Evolutionary conservation across 352 stramenopile genomes (phyloP).

Genomic region (Phytopythium cucurbitacearum): DNA sequence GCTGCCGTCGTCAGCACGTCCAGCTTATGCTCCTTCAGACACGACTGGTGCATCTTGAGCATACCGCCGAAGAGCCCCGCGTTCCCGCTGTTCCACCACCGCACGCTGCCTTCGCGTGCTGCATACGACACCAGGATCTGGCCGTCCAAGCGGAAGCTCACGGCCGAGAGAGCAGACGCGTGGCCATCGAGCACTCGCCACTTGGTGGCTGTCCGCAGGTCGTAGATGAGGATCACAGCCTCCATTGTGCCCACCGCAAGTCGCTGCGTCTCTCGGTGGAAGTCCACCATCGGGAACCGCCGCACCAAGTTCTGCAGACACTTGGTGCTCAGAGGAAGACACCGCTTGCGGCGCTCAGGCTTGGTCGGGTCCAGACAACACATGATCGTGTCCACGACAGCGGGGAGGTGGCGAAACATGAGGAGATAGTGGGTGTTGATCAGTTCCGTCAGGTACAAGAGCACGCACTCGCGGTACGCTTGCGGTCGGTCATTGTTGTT

Average conservation of each 20-base stretch:
- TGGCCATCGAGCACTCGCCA: conserved; percentile 87
- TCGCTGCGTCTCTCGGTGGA: conserved; percentile 85
- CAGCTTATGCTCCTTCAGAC: conserved; percentile 81
- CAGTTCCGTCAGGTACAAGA: conserved; percentile 77
- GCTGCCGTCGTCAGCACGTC: conserved; percentile 34
- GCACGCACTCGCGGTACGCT: conserved; percentile 67
- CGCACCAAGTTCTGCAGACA: conserved; percentile 80
- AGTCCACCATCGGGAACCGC: conserved; percentile 85
- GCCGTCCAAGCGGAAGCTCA: conserved; percentile 66
- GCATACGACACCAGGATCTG: conserved; percentile 83
- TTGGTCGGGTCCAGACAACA: conserved; percentile 83
- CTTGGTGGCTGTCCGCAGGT: conserved; percentile 83
- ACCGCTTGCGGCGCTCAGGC: conserved; percentile 69
- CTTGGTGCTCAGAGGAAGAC: conserved; percentile 70
- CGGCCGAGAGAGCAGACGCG: conserved; percentile 57
- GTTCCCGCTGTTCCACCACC: conserved; percentile 84
- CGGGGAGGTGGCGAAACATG: conserved; percentile 79
- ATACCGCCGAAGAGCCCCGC: conserved; percentile 76
- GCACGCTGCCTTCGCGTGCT: conserved; percentile 67
- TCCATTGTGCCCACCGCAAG: conserved; percentile 85
- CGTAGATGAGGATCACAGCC: conserved; percentile 86
- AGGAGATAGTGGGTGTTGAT: conserved; percentile 82
- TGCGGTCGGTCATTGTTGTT: conserved; percentile 63
- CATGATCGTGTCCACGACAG: conserved; percentile 85
- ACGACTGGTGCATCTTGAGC: conserved; percentile 87